Evolutionary conservation across 352 stramenopile genomes (phyloP).

Genomic region (Salisapilia sapeloensis): DNA sequence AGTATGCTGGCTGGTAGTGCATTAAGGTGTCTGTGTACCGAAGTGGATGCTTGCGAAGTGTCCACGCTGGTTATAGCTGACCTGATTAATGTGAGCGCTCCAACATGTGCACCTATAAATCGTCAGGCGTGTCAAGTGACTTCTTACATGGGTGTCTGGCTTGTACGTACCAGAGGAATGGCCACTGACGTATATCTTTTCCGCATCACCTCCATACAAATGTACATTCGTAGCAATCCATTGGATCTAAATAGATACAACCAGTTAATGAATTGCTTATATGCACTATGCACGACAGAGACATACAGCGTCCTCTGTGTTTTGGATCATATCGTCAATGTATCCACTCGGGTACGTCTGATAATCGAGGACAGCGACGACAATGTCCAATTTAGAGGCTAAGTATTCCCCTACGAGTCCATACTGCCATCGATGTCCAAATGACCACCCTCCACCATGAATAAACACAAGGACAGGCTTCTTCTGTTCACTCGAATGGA

Average conservation of each 20-base stretch:
- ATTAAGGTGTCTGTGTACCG: no score
- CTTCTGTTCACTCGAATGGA: slow-evolving; percentile 5
- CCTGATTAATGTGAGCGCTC: slow-evolving; percentile 29
- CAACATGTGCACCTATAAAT: slow-evolving; percentile 20
- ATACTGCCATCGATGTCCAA: slow-evolving; percentile 69
- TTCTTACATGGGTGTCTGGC: not conserved
- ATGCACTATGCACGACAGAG: not conserved
- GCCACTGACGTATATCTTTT: slow-evolving; percentile 29
- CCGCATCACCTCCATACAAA: slow-evolving; percentile 24
- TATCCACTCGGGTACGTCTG: slow-evolving; percentile 75
- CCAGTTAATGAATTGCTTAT: not conserved
- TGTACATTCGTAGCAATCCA: slow-evolving; percentile 34
- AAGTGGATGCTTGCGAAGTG: not conserved
- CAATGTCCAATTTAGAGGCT: slow-evolving; percentile 21
- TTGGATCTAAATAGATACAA: slow-evolving; percentile 13
- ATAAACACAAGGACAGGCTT: slow-evolving; percentile 83
- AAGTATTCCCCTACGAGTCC: slow-evolving; percentile 43
- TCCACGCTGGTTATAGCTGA: slow-evolving; percentile 19
- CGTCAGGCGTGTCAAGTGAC: not conserved
- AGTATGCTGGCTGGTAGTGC: no score
- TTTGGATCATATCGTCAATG: slow-evolving; percentile 77
- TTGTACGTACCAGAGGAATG: slow-evolving; percentile 49
- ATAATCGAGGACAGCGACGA: slow-evolving; percentile 84
- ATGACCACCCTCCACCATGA: slow-evolving; percentile 79
- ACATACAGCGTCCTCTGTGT: slow-evolving; percentile 61